phyloP scores from a whole-genome alignment of 1,284 basidiomycete genomes.

The Limonomyces culmigenus region DNA sequence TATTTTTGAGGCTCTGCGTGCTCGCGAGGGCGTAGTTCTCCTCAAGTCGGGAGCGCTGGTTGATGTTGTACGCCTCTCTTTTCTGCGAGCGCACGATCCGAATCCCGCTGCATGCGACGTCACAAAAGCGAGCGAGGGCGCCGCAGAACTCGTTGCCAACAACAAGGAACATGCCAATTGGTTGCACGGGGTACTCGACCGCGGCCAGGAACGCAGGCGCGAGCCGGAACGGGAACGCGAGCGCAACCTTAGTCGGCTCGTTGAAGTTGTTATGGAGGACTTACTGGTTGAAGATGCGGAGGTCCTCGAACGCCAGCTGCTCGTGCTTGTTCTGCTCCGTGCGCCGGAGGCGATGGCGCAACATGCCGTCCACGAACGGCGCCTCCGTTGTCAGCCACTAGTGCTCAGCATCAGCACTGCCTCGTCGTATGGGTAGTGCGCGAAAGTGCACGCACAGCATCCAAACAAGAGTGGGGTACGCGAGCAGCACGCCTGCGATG shows the following conservation, averaged over 20 bases:
- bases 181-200: conserved; percentile 83
- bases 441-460: conserved; percentile 94
- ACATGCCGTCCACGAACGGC: conserved; percentile 73
- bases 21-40: conserved; percentile 97
- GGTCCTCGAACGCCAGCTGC: conserved; percentile 84
- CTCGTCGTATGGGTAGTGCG: conserved; percentile 69
- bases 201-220: conserved; percentile 88
- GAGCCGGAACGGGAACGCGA: conserved; percentile 92
- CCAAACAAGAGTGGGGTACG: conserved; percentile 74
- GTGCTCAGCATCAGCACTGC: conserved; percentile 83
- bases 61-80: conserved; percentile 93
- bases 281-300: conserved; percentile 96
- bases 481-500: conserved; percentile 77
- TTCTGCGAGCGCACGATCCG: conserved; percentile 92
- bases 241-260: conserved; percentile 92
- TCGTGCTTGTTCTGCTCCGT: conserved; percentile 83
- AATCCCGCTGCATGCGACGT: conserved; percentile 96
- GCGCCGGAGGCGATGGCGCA: conserved; percentile 78
- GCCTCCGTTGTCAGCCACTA: conserved; percentile 85
- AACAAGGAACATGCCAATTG: conserved; percentile 88
- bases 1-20: conserved; percentile 98
- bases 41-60: conserved; percentile 92
- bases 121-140: conserved; percentile 96
- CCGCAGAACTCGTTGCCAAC: conserved; percentile 94
- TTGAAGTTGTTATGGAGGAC: conserved; percentile 98